Conservation (phyloP, 148 eudicot genomes). For the Fagopyrum tataricum region DNA sequence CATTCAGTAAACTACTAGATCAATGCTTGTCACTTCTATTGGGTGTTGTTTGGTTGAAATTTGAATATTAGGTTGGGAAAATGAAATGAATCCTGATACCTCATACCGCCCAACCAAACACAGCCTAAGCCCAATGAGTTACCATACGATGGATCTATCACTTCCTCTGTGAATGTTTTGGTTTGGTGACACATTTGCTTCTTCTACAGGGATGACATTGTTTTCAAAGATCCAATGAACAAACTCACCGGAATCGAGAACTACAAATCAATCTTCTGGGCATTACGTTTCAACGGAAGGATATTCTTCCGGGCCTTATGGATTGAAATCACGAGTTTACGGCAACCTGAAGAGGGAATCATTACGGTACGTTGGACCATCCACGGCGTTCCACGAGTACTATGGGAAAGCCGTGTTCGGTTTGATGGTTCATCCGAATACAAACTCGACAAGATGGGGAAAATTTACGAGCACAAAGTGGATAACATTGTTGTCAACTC, state of each 20-base stretch:
- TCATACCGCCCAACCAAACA: too few species aligned
- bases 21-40: neutral
- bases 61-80: neutral
- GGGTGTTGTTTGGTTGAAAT: neutral
- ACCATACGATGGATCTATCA: too few species aligned
- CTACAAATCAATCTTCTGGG: conserved; percentile 80
- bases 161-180: too few species aligned
- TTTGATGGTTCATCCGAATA: conserved; percentile 91
- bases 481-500: conserved; percentile 69
- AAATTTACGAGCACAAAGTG: conserved; percentile 79
- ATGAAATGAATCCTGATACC: neutral
- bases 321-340: conserved; percentile 71
- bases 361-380: conserved; percentile 79
- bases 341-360: conserved; percentile 69
- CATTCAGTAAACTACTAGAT: too few species aligned
- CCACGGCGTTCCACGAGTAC: conserved; percentile 80
- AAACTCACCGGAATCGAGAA: conserved; percentile 69
- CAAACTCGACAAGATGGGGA: conserved; percentile 77
- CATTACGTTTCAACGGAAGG: conserved; percentile 58
- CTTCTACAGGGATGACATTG: conserved; percentile 67
- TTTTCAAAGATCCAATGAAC: conserved; percentile 83
- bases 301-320: conserved; percentile 76
- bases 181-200: neutral
- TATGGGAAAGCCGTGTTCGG: conserved; percentile 83
- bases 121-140: too few species aligned